These are phyloP conservation scores for Chrysanthemum makinoi DNA, from an alignment of 129 eudicot species.

Conservation along the genomic window DNA sequence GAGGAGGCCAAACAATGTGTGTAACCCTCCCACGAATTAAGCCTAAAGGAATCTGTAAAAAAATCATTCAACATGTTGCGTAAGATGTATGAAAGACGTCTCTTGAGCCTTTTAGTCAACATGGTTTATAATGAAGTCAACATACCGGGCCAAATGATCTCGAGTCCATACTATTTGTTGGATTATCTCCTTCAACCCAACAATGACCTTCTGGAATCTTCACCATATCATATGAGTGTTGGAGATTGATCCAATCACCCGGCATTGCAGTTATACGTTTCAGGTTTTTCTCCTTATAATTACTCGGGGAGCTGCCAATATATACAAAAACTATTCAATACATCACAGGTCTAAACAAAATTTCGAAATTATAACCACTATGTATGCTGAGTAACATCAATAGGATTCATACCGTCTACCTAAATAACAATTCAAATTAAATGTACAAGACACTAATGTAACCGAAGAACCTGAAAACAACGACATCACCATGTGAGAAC, in stretches of 20 bases:
- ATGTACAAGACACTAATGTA: not conserved
- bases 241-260: conserved; percentile 74
- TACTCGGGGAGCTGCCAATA: conserved; percentile 71
- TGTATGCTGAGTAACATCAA: conserved; percentile 2
- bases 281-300: conserved; percentile 61
- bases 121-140: not conserved
- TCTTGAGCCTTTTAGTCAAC: too few relatives aligned
- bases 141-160: conserved; percentile 85
- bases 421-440: not conserved
- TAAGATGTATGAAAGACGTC: too few relatives aligned
- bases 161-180: conserved; percentile 69
- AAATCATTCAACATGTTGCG: too few relatives aligned
- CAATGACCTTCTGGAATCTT: conserved; percentile 94
- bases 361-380: not conserved
- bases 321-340: conserved; percentile 2
- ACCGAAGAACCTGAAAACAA: conserved; percentile 58
- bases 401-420: not conserved
- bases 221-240: conserved; percentile 51
- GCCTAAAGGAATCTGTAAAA: conserved; percentile 95
- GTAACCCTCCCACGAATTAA: conserved; percentile 80
- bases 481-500: conserved; percentile 80
- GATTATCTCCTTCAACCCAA: conserved; percentile 99
- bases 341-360: not conserved
- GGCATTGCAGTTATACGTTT: conserved; percentile 85
- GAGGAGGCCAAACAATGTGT: conserved; percentile 90